Conservation (phyloP, 2,329 filamentous ascomycete species). For the Metarhizium brunneum region DNA sequence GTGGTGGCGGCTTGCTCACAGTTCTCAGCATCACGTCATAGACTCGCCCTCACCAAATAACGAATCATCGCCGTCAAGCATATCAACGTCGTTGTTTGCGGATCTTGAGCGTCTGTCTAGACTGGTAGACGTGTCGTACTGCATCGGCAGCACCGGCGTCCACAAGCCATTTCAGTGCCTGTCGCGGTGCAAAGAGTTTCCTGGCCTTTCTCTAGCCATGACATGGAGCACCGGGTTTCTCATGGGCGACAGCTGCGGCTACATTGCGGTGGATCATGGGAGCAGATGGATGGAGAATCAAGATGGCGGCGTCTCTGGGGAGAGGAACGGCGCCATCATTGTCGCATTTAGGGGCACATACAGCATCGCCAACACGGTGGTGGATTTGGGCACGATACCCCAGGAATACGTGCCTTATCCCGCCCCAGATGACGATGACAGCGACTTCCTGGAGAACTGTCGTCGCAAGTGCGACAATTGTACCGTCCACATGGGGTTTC, state of each 20-base stretch:
- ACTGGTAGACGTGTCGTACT: conserved; percentile 90
- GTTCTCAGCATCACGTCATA: background rate
- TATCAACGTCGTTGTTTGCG: conserved; percentile 61
- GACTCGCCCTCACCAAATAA: background rate
- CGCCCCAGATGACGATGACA: conserved; percentile 35
- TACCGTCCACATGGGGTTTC: conserved; percentile 86
- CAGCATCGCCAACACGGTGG: conserved; percentile 81
- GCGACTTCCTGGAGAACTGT: conserved; percentile 23
- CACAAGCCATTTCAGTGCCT: conserved; percentile 74
- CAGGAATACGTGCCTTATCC: conserved; percentile 89
- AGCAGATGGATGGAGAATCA: conserved; percentile 8
- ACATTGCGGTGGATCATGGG: conserved; percentile 74
- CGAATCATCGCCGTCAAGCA: conserved; percentile 1
- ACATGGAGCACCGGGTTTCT: conserved; percentile 88
- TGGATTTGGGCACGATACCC: conserved; percentile 80
- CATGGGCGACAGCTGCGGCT: conserved; percentile 86
- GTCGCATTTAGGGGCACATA: conserved; percentile 93
- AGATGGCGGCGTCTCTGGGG: conserved; percentile 8
- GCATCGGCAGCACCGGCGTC: conserved; percentile 78
- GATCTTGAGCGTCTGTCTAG: conserved; percentile 83
- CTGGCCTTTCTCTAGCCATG: conserved; percentile 65
- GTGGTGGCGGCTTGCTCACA: background rate
- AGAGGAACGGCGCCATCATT: conserved; percentile 45
- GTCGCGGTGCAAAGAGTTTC: conserved; percentile 78
- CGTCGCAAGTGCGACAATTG: conserved; percentile 67